Evolutionary conservation across 306 rosid species (phyloP), one percentile per base, ranked within the genome.

Genomic region (Rosa chinensis): DNA sequence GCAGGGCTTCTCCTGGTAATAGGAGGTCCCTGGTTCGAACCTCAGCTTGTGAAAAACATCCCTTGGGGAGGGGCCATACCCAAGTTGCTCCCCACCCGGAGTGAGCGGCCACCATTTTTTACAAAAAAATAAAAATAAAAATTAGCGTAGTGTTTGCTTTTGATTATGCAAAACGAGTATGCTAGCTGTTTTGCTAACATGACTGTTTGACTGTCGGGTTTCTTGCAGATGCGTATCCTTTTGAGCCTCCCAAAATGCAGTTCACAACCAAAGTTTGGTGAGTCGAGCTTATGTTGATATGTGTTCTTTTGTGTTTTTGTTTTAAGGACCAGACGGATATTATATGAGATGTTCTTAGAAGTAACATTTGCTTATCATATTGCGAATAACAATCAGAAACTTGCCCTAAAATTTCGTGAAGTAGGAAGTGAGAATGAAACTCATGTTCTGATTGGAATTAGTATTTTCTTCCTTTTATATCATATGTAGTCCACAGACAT

Each of bases 211-310:
- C 52, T 62, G 6, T 39, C 35, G 77, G 45, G 42, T 48, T 81
- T 79, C 25, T 81, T 76, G 93, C 90, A 95, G 99, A 95, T 75
- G 98, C 97, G 8, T 95, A 95, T 83, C 99, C 99, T 2, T 95
- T 95, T 81, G 97, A 95, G 85, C 99, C 99, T 2, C 99, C 98
- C 14, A 95, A 93, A 87, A 95, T 95, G 99, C 87, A 90, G 78
- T 95, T 95, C 81, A 66, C 92, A 5, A 95, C 98, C 20, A 95
- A 95, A 93, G 98, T 95, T 69, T 95, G 99, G 99, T 95, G 86
- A 50, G 86, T 28, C 39, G 58, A 37, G 58, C 21, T 74, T 59
- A 11, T 48, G 43, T 23, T 28, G 18, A 18, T 18, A 44, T 76
- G 7, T 63, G 32, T 18, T 64, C 39, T 11, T 32, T 10, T n/a